Evolutionary conservation across 257 asterid genomes (phyloP).

Genomic region (Primulina tabacum): DNA sequence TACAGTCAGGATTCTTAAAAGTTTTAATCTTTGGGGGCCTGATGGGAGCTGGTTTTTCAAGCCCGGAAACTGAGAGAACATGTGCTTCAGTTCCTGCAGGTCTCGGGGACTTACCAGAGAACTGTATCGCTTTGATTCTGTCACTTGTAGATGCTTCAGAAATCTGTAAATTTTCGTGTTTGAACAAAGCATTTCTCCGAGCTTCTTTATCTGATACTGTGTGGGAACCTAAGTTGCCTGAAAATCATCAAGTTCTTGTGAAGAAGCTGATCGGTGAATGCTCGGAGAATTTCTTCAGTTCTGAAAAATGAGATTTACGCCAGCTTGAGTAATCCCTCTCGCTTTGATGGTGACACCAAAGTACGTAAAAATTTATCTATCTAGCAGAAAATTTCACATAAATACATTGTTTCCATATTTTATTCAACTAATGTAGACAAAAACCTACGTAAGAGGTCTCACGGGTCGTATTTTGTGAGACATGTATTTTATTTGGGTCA

Average conservation of each 20-base stretch:
- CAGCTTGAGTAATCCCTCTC: slow-evolving; percentile 34
- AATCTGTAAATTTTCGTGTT: slow-evolving; percentile 37
- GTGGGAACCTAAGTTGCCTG: slow-evolving; percentile 54
- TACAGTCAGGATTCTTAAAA: too few relatives aligned
- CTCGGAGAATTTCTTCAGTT: neutral
- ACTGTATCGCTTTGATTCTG: slow-evolving; percentile 50
- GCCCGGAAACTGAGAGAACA: neutral
- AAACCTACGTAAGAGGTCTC: too few relatives aligned
- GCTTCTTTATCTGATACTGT: slow-evolving; percentile 46
- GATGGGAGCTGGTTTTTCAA: slow-evolving; percentile 44
- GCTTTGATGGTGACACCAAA: slow-evolving; percentile 37
- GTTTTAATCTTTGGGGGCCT: too few relatives aligned
- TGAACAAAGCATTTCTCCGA: slow-evolving; percentile 34
- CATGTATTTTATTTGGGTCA: too few relatives aligned
- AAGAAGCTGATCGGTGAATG: slow-evolving; percentile 18
- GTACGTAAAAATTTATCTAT: slow-evolving; percentile 14
- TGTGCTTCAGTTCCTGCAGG: neutral
- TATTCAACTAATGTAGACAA: too few relatives aligned
- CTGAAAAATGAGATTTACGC: slow-evolving; percentile 41
- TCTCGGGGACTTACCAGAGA: slow-evolving; percentile 51
- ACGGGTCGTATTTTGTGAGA: too few relatives aligned
- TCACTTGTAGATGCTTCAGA: slow-evolving; percentile 31
- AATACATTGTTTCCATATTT: too few relatives aligned
- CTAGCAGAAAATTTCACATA: too few relatives aligned
- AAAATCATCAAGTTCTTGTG: slow-evolving; percentile 38